Evolutionary conservation across 768 basidiomycete genomes (phyloP), one percentile per base, ranked within the genome.

Genomic region (Suillus alpinus): DNA sequence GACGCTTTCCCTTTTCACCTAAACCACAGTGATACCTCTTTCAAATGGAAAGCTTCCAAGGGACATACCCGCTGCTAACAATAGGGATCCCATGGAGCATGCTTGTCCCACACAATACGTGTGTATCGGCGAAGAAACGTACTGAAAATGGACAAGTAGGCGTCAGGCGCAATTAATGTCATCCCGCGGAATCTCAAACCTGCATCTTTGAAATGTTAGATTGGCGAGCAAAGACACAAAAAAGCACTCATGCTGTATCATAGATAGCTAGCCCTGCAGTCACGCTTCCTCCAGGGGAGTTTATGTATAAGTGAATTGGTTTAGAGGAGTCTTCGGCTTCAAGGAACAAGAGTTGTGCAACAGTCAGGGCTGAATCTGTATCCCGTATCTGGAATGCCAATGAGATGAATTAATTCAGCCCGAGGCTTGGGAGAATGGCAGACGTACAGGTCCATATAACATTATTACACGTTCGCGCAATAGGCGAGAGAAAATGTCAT

Each of bases 21-120:
- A 66, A 23, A 58, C 57, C 59, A 61, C 44, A 8, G n/a, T 68
- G 58, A 66, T 60, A 56, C 49, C 34, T 52, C 32, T 57, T 60
- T 66, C 26, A 52, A 55, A 65, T 59, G 60, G 47, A 63, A 46
- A 10, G 32, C 37, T 53, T n/a, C 29, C 39, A 53, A 50, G 57
- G 52, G 43, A 70, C 76, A 56, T 58, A 76, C 85, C 95, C 52
- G 94, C 94, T 10, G 94, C 91, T 5, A 98, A 83, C 18, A 98
- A 83, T 53, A 98, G 81, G 52, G 93, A 95, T 8, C 94, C 96
- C 96, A 98, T 98, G 29, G 92, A 94, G 61, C 92, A 93, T 31
- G 96, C 96, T 73, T 95, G 88, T 26, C 96, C 95, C 61, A 98
- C 83, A 71, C 95, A 94, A 76, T 97, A 98, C 1, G 96, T 98